A percentile compares a stretch with the other conserved stretches of the same genome.
Evolutionary conservation across 495 filamentous ascomycete species (phyloP).

Genomic region (Podospora conica): DNA sequence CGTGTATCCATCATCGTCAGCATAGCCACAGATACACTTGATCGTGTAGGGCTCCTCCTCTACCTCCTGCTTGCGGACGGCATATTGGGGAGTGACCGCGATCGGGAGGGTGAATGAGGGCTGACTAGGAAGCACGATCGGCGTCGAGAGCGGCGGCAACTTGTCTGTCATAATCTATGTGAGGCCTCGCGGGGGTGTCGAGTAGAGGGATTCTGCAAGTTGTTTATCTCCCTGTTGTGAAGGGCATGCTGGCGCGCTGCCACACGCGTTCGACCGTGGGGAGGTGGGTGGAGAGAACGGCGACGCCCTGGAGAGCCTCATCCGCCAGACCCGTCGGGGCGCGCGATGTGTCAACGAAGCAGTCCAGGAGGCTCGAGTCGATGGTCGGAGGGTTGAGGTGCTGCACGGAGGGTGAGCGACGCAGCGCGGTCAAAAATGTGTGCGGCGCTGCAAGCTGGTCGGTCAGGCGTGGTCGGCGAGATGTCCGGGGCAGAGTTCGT

Average conservation of each 20-base stretch:
- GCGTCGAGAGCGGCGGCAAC: slow-evolving; percentile 56
- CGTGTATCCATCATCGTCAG: slow-evolving; percentile 94
- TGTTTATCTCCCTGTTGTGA: slow-evolving; percentile 46
- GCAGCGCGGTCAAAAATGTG: background rate
- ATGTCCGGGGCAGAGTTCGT: background rate
- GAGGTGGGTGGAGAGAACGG: slow-evolving; percentile 15
- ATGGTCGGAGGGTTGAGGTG: background rate
- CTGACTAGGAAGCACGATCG: slow-evolving; percentile 48
- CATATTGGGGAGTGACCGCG: slow-evolving; percentile 49
- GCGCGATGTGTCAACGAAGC: slow-evolving; percentile 10
- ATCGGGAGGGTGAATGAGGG: slow-evolving; percentile 45
- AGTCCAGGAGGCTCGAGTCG: background rate
- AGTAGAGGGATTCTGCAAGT: slow-evolving; percentile 31
- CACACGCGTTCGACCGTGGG: slow-evolving; percentile 31
- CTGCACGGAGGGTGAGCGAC: background rate
- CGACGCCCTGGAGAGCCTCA: slow-evolving; percentile 19
- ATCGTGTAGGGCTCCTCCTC: slow-evolving; percentile 93
- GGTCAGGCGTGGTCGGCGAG: slow-evolving; percentile 8
- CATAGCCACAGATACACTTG: slow-evolving; percentile 90
- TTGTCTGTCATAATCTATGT: slow-evolving; percentile 92
- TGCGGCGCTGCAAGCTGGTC: background rate
- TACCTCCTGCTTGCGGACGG: slow-evolving; percentile 46
- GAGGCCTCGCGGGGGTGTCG: slow-evolving; percentile 49
- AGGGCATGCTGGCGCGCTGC: slow-evolving; percentile 52
- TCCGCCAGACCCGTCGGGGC: slow-evolving; percentile 17